A percentile compares a stretch with the other conserved stretches of the same genome.
phyloP scores from a whole-genome alignment of 1,284 basidiomycete species.

The Wolfiporia cocos region DNA sequence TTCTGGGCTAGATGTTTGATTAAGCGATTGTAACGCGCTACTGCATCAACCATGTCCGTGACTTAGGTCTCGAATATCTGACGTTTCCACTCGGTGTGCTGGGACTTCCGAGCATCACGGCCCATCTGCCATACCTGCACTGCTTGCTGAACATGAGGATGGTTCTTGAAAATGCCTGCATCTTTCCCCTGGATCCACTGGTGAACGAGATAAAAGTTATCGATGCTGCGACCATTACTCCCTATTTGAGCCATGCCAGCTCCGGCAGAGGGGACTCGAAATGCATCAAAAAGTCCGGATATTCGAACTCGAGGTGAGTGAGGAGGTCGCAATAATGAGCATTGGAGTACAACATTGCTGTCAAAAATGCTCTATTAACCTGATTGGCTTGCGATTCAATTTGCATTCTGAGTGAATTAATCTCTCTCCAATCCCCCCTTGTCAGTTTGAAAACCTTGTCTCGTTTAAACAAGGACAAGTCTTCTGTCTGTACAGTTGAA shows the following conservation, averaged over 20 bases:
- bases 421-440: constrained; percentile 32
- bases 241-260: constrained; percentile 41
- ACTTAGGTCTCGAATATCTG: constrained; percentile 33
- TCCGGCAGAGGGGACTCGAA: constrained; percentile 33
- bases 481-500: constrained; percentile 37
- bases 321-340: too few species aligned
- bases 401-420: constrained; percentile 32
- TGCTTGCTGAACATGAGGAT: constrained; percentile 21
- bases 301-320: constrained; percentile 16
- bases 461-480: constrained; percentile 35
- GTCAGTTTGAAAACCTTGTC: constrained; percentile 9
- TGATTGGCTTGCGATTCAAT: too few species aligned
- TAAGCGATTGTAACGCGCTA: constrained; percentile 35
- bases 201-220: constrained; percentile 35
- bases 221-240: constrained; percentile 29
- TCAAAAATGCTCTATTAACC: too few species aligned
- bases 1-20: constrained; percentile 32
- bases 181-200: constrained; percentile 39
- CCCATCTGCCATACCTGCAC: constrained; percentile 41
- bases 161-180: constrained; percentile 34
- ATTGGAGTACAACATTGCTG: too few species aligned
- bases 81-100: constrained; percentile 34
- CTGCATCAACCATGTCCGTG: constrained; percentile 29
- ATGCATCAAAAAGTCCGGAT: constrained; percentile 40
- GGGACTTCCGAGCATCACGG: constrained; percentile 22